phyloP scores from a whole-genome alignment of 2,329 filamentous ascomycete genomes.

The Fusarium napiforme region DNA sequence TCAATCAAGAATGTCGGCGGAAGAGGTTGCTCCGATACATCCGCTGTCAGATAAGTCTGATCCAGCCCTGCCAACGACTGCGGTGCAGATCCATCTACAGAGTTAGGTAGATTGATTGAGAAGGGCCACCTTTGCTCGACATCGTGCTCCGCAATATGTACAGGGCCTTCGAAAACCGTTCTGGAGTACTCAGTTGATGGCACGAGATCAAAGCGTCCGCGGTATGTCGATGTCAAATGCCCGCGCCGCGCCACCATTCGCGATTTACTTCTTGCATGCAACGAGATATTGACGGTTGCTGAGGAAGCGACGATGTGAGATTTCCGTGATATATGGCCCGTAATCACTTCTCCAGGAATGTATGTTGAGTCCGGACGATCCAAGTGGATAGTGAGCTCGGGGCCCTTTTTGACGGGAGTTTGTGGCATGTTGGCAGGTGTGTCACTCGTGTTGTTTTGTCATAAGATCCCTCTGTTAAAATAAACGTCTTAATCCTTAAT shows the following conservation, averaged over 20 bases:
- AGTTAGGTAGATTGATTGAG: accelerated
- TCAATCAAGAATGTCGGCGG: neutral
- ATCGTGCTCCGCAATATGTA: neutral
- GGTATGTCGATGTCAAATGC: neutral
- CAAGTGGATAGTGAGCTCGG: neutral
- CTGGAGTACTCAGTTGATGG: no score
- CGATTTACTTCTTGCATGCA: neutral
- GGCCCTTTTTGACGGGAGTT: neutral
- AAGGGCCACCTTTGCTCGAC: neutral
- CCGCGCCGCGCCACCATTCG: neutral
- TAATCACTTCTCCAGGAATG: neutral
- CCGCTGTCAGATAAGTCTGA: neutral
- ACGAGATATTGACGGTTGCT: accelerated
- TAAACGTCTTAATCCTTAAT: accelerated
- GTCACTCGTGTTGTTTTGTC: accelerated
- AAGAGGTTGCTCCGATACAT: neutral
- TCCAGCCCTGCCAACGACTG: neutral
- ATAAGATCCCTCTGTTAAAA: accelerated
- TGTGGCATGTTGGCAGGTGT: neutral
- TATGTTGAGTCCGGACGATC: neutral
- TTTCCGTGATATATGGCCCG: neutral
- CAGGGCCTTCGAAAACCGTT: neutral
- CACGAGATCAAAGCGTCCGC: neutral
- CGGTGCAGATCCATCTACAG: neutral
- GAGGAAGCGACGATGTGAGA: neutral